A percentile compares a stretch with the other conserved stretches of the same genome.
Evolutionary conservation across 768 basidiomycete species (phyloP).

Genomic region (Boletus vinaceobasis): DNA sequence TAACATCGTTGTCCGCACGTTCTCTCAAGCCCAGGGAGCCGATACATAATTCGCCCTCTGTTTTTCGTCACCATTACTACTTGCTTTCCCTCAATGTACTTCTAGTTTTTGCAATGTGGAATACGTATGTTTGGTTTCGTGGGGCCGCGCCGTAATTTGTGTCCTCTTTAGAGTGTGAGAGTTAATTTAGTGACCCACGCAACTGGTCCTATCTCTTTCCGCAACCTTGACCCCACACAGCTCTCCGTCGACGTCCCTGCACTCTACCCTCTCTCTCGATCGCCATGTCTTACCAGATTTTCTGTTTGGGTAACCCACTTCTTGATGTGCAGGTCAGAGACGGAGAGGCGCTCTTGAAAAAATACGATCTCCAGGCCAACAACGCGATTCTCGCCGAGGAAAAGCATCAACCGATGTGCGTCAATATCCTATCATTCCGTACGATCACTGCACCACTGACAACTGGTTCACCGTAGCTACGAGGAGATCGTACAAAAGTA

Average conservation of each 20-base stretch:
- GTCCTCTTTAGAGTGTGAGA: not conserved
- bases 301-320: slow-evolving; percentile 94
- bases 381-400: slow-evolving; percentile 94
- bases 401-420: slow-evolving; percentile 81
- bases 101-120: not conserved
- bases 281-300: slow-evolving; percentile 62
- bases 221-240: slow-evolving; percentile 1
- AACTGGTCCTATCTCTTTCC: not conserved
- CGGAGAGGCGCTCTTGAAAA: slow-evolving; percentile 79
- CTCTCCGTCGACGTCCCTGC: slow-evolving; percentile 15
- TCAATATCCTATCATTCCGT: not conserved
- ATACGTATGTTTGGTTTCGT: not conserved
- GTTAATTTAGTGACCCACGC: not conserved
- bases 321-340: slow-evolving; percentile 93
- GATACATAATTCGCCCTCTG: slow-evolving; percentile 3
- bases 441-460: not conserved
- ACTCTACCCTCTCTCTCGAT: slow-evolving; percentile 1
- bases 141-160: not conserved
- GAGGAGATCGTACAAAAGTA: slow-evolving; percentile 77
- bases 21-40: slow-evolving; percentile 14
- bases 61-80: not conserved
- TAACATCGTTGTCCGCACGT: slow-evolving; percentile 11
- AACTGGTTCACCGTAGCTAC: slow-evolving; percentile 53
- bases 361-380: slow-evolving; percentile 89
- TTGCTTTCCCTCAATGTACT: not conserved